Base-by-base conservation (phyloP, 1,284 basidiomycete genomes). In the Ustilago xerochloae region DNA sequence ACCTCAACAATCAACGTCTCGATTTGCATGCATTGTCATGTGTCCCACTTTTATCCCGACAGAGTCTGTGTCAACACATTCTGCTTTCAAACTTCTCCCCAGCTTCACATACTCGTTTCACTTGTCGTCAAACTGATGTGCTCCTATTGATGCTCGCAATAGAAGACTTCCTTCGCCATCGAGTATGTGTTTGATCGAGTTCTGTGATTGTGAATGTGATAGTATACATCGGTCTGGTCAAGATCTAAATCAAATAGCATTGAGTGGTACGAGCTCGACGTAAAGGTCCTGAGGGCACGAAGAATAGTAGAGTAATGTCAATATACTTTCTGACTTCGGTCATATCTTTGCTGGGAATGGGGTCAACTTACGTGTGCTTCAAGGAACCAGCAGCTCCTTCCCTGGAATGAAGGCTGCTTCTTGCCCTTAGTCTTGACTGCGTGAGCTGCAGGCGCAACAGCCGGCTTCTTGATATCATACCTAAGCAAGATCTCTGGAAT, bases 401-500 rank as follows among this genome's bases (percentile, higher is more conserved):
- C 65, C 36, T 68, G 65, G 52, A 74, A 74, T 4, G 13, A 59
- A 0, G 66, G 66, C 54, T 49, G 45, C 12, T 48, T 62, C 4
- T 35, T 22, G 8, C 22, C 28, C 22, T 32, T 30, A 1, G 13
- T 45, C 16, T 36, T 46, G 3, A 9, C 10, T 0, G 43, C 22
- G 2, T 55, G 16, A 3, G 20, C 51, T 5, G 43, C 1, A 4
- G 29, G 6, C 1, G 18, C 18, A 48, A 59, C 30, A 6, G 45
- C 49, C 2, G 65, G 65, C 33, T 69, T 69, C 49, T 55, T 67
- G 47, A 81, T 38, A 30, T 78, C 65, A 48, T 75, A 80, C 26
- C 75, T 51, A 20, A 68, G 58, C 10, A 81, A n/a, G 20, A 81
- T 71, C 46, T 74, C 69, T 4, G 79, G 79, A 15, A 80, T 63